Conservation (phyloP, 2,329 filamentous ascomycete species). For the Calonectria ilicicola region DNA sequence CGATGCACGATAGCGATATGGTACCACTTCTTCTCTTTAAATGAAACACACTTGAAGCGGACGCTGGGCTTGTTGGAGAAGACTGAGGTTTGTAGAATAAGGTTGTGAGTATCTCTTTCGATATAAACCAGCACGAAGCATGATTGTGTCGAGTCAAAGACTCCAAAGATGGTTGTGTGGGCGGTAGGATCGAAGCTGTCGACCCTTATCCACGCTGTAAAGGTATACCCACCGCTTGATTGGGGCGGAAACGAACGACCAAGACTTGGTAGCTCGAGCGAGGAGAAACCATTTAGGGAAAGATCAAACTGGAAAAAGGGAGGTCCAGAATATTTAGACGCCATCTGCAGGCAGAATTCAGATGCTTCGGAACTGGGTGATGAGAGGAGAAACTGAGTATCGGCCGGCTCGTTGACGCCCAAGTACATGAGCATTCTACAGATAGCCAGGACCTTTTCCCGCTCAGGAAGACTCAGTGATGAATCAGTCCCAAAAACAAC, state of each 20-base stretch:
- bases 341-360: constrained; percentile 79
- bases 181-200: constrained; percentile 86
- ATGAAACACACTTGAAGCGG: constrained; percentile 86
- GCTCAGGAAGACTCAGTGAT: constrained; percentile 66
- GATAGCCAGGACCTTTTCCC: constrained; percentile 71
- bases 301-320: constrained; percentile 95
- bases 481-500: constrained; percentile 68
- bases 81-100: constrained; percentile 96
- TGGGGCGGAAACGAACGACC: constrained; percentile 87
- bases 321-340: constrained; percentile 80
- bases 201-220: constrained; percentile 89
- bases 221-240: constrained; percentile 86
- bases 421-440: constrained; percentile 78
- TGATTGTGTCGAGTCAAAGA: constrained; percentile 90
- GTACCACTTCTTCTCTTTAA: constrained; percentile 87
- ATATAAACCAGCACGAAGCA: constrained; percentile 96
- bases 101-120: constrained; percentile 91
- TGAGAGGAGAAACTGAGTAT: constrained; percentile 80
- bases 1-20: constrained; percentile 92
- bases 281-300: constrained; percentile 87
- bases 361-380: constrained; percentile 66
- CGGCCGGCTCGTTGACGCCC: constrained; percentile 83
- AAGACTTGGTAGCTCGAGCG: constrained; percentile 89
- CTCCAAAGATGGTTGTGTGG: constrained; percentile 96
- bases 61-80: constrained; percentile 88